Base-by-base conservation (phyloP, 768 basidiomycete species). In the Terana coerulea region DNA sequence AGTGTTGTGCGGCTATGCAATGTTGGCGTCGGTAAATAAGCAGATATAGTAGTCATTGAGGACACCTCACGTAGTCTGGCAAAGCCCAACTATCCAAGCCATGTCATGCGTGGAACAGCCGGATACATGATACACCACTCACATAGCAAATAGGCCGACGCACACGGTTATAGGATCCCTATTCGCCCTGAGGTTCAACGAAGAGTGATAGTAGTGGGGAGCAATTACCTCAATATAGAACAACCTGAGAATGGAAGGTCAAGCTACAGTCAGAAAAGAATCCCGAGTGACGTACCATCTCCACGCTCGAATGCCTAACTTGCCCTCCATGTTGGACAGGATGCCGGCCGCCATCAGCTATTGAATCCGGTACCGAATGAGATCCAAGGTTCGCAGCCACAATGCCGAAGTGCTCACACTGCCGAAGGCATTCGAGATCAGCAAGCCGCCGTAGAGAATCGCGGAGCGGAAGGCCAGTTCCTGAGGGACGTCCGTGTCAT, bases 291-390 rank as follows among this genome's bases (percentile, higher is more conserved):
- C 70, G 53, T 54, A 81, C 83, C 81, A 89, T 71, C 83, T 61
- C 87, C 87, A 89, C 9, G 83, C 85, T 25, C 80, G 63, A 35
- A 86, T 81, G 1, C 86, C 86, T 3, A 77, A 69, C 45, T 72
- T 74, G 1, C 84, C 86, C 54, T 90, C 77, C 86, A 89, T 84
- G 36, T 73, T 75, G 1, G 73, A 69, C 14, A 91, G 72, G 48
- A 89, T 84, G 10, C 84, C 87, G n/a, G 86, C 86, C 14, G 86
- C 88, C 60, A 88, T 78, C 6, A 88, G 63, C 80, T 86, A 53
- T 3, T 3, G 21, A 5, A 14, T 11, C 19, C 14, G 3, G 21
- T 17, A 35, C 12, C 9, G 30, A 53, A 33, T 9, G 36, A 17
- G 22, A 24, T 10, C 8, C 22, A 26, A 39, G 40, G 28, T 28